These are phyloP conservation scores for Deinandra increscens DNA, from an alignment of 129 eudicot species.

Conservation along the genomic window DNA sequence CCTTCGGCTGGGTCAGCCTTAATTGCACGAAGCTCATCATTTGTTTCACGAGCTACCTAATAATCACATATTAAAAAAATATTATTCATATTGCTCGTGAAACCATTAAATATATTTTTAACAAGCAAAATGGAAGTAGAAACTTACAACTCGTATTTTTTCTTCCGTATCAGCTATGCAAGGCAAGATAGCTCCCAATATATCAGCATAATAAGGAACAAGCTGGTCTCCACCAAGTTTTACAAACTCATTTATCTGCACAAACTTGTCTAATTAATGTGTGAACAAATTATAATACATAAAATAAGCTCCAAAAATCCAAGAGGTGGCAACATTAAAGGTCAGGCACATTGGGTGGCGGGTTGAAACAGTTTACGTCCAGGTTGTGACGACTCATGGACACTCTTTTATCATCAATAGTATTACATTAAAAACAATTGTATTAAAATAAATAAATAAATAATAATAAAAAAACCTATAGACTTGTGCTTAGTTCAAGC, in stretches of 20 bases:
- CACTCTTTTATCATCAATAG: background rate
- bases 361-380: background rate
- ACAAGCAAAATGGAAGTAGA: background rate
- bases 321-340: background rate
- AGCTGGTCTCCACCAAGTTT: slow-evolving; percentile 94
- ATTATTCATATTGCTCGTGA: background rate
- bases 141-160: slow-evolving; percentile 84
- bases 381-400: background rate
- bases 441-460: too few relatives aligned
- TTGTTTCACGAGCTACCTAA: slow-evolving; percentile 91
- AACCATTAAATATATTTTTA: background rate
- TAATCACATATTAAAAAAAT: background rate
- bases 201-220: slow-evolving; percentile 94
- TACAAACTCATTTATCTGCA: slow-evolving; percentile 92
- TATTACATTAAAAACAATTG: background rate
- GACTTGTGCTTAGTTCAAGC: background rate
- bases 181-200: slow-evolving; percentile 91
- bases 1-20: slow-evolving; percentile 84
- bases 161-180: slow-evolving; percentile 96
- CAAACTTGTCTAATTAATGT: slow-evolving; percentile 1
- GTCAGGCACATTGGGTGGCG: background rate
- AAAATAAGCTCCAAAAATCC: background rate
- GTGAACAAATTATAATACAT: slow-evolving; percentile 11
- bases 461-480: background rate
- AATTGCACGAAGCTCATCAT: slow-evolving; percentile 79